These are phyloP conservation scores for Biscutella laevigata DNA, from an alignment of 441 rosid species.

Conservation along the genomic window DNA sequence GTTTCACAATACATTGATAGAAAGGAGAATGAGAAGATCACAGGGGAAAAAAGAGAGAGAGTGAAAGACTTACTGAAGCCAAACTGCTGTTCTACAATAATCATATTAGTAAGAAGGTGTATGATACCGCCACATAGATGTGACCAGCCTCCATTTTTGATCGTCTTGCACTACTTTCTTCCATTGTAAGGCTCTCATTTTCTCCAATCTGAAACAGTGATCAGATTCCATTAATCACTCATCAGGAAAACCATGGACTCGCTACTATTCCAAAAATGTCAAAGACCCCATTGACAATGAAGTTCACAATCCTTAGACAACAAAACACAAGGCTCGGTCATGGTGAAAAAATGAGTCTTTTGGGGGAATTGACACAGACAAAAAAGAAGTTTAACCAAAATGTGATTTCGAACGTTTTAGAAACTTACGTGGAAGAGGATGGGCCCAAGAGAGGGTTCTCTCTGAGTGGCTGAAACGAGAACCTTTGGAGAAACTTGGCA, in stretches of 20 bases:
- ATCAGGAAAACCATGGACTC: background rate
- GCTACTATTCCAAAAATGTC: background rate
- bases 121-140: slow-evolving; percentile 77
- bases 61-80: slow-evolving; percentile 55
- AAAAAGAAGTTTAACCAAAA: background rate
- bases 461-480: slow-evolving; percentile 52
- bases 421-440: slow-evolving; percentile 40
- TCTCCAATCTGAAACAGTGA: slow-evolving; percentile 59
- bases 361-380: background rate
- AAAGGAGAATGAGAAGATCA: too few species aligned
- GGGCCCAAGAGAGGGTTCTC: slow-evolving; percentile 58
- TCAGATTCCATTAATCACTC: background rate
- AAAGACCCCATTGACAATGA: background rate
- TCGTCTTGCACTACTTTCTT: slow-evolving; percentile 45
- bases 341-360: background rate
- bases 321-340: background rate
- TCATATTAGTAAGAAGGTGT: slow-evolving; percentile 70
- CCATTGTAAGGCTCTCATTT: slow-evolving; percentile 80
- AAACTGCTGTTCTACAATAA: slow-evolving; percentile 77
- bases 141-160: slow-evolving; percentile 80
- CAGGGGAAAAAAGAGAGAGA: background rate
- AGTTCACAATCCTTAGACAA: background rate
- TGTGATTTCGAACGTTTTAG: background rate
- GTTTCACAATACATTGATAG: too few species aligned
- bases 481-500: slow-evolving; percentile 42